phyloP scores from a whole-genome alignment of 2,329 filamentous ascomycete genomes.

The Bimuria novae-zelandiae region DNA sequence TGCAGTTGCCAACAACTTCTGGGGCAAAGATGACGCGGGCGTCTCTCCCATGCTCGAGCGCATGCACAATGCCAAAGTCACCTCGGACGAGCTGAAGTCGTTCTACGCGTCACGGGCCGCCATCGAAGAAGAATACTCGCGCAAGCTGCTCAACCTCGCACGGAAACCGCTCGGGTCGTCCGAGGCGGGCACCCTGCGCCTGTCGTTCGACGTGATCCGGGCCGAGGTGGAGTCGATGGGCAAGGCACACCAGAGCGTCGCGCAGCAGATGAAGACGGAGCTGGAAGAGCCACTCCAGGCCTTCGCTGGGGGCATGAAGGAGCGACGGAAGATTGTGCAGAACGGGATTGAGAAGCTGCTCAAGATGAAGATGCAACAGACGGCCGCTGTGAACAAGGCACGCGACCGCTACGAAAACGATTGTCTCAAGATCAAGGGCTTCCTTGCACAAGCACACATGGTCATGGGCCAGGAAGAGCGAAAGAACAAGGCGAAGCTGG shows the following conservation, averaged over 20 bases:
- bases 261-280: conserved; percentile 93
- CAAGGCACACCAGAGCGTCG: conserved; percentile 89
- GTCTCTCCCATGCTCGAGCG: conserved; percentile 89
- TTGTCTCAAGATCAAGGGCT: conserved; percentile 97
- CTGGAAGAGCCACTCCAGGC: conserved; percentile 90
- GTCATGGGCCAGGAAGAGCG: conserved; percentile 99
- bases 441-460: conserved; percentile 98
- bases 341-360: conserved; percentile 90
- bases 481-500: conserved; percentile 97
- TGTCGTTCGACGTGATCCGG: conserved; percentile 84
- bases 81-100: conserved; percentile 87
- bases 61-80: conserved; percentile 92
- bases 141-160: conserved; percentile 83
- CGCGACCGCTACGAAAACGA: conserved; percentile 97
- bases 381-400: conserved; percentile 89
- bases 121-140: conserved; percentile 95
- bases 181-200: conserved; percentile 80
- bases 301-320: conserved; percentile 94
- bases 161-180: conserved; percentile 88
- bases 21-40: conserved; percentile 98
- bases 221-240: conserved; percentile 91
- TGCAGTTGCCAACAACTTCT: conserved; percentile 98
- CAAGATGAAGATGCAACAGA: conserved; percentile 92
- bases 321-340: conserved; percentile 94
- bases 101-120: conserved; percentile 91